Conservation (phyloP, 2,329 filamentous ascomycete species). For the Monosporascus sp. region DNA sequence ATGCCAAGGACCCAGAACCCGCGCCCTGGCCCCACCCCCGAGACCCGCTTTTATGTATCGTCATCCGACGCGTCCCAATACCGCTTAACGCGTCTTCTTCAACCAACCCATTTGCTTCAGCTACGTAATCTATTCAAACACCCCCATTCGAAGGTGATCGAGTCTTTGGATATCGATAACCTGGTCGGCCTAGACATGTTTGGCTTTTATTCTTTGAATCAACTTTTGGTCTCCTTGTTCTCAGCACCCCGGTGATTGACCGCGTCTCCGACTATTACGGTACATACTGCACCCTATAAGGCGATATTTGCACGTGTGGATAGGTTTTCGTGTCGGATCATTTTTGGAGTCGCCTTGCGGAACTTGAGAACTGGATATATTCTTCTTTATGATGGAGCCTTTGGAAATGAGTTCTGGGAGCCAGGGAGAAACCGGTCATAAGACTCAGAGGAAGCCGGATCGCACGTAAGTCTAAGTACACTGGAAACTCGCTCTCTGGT, state of each 20-base stretch:
- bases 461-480: conserved; percentile 12
- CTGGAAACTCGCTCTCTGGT: neutral
- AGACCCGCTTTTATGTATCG: neutral
- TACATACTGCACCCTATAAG: neutral
- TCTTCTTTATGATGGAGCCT: neutral
- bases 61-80: neutral
- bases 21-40: too few relatives aligned
- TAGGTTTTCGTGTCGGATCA: neutral
- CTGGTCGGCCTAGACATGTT: too few relatives aligned
- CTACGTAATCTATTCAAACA: neutral
- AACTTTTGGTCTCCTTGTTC: neutral
- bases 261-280: too few relatives aligned
- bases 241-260: neutral
- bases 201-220: neutral
- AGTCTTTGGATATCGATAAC: too few relatives aligned
- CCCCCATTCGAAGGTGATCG: neutral
- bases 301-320: neutral
- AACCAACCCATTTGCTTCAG: neutral
- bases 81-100: neutral
- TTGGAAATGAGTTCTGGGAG: neutral
- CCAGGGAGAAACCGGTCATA: neutral
- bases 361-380: neutral
- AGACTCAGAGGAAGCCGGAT: conserved; percentile 11
- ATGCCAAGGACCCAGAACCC: too few relatives aligned
- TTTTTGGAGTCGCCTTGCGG: neutral